Base-by-base conservation (phyloP, 306 rosid genomes). In the Phaseolus lunatus region DNA sequence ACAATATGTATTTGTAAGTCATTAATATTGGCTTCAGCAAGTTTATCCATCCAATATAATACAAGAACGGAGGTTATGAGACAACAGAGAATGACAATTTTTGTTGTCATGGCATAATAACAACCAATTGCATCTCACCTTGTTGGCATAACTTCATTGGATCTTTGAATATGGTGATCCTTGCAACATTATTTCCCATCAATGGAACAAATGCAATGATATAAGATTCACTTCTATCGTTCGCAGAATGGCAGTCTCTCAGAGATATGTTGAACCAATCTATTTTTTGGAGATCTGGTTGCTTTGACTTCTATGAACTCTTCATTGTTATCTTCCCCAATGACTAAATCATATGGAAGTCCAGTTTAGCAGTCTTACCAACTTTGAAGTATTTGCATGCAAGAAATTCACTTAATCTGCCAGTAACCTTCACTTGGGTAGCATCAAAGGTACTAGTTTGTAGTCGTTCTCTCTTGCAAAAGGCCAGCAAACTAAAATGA, bases 251-350 rank as follows among this genome's bases (percentile, higher is more conserved):
- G 97, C 97, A 92, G 77, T 95, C 97, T 58, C 86, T 89, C 22
- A 20, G 9, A 7, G 97, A 80, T 82, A 95, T 90, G 76, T 80
- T 70, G 53, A 92, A 91, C 99, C 99, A 95, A 82, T 95, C 97
- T 74, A n/a, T 95, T 92, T 76, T 75, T 87, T 22, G 78, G 82
- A 56, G 91, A 89, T 73, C 84, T 83, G n/a, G 97, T 92, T 67
- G 98, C 84, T 77, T 94, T 94, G 52, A 94, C 98, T 89, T 94
- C 98, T 53, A 94, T 77, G 80, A 70, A 92, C 83, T 90, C 92
- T 72, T 0, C 24, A 18, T 48, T 70, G 77, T 59, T 77, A 76
- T 77, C 88, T 33, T 80, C 87, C 59, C 81, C 87, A 9, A 87
- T 54, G 31, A 89, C 77, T 37, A 94, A 33, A 82, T 92, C 98